phyloP scores from a whole-genome alignment of 192 early-diverging fungal genomes.

The Coemansia sp. region DNA sequence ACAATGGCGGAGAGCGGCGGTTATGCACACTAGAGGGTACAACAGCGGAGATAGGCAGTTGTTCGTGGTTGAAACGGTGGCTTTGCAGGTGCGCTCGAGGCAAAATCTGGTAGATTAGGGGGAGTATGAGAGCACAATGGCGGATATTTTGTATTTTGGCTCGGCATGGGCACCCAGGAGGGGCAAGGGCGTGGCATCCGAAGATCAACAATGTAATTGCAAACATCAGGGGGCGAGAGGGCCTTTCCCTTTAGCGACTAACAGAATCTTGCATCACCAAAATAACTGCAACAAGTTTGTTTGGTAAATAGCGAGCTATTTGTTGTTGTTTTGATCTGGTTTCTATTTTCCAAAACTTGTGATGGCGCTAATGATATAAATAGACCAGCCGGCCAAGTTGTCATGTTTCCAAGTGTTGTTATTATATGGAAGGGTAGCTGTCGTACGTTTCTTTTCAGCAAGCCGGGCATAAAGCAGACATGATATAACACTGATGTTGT shows the following conservation, averaged over 20 bases:
- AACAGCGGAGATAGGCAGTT: neutral
- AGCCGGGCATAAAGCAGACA: neutral
- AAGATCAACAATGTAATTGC: conserved; percentile 2
- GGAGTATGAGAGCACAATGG: conserved; percentile 3
- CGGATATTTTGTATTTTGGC: conserved; percentile 14
- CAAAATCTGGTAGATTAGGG: conserved; percentile 12
- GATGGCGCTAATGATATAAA: conserved; percentile 5
- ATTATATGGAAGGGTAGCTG: neutral
- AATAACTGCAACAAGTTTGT: neutral
- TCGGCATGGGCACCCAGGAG: conserved; percentile 4
- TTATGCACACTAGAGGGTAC: neutral
- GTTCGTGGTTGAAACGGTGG: neutral
- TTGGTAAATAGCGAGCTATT: neutral
- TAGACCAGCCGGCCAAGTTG: conserved; percentile 1
- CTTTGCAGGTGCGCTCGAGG: conserved; percentile 9
- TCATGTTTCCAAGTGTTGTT: neutral
- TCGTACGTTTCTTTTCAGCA: neutral
- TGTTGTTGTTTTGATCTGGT: conserved; percentile 6
- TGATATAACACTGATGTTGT: neutral
- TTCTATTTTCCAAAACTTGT: neutral
- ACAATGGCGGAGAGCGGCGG: neutral
- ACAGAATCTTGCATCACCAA: neutral
- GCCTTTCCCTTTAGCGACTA: neutral
- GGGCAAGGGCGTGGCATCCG: neutral
- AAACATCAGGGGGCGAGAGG: neutral